Conservation (phyloP, 75 land plant genomes). For the Cryptomeria japonica region DNA sequence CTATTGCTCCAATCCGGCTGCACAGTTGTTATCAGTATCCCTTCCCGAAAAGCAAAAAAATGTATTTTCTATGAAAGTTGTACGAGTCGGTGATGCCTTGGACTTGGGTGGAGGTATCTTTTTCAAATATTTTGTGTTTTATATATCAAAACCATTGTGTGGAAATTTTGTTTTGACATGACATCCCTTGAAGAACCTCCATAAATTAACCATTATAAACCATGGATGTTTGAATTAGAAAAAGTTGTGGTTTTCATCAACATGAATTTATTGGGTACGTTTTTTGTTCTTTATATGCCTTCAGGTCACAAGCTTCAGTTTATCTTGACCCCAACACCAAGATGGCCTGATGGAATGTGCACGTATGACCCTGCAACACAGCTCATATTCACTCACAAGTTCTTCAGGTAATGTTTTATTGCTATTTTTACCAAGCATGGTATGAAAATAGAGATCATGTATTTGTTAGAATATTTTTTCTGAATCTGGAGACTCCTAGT, state of each 20-base stretch:
- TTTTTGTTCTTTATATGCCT: neutral
- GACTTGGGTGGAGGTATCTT: constrained; percentile 49
- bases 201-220: neutral
- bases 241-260: neutral
- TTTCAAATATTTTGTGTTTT: neutral
- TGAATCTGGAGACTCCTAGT: neutral
- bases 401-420: constrained; percentile 38
- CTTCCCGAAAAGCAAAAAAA: constrained; percentile 23
- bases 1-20: constrained; percentile 55
- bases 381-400: constrained; percentile 46
- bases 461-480: neutral
- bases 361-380: constrained; percentile 52
- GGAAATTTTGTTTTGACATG: neutral
- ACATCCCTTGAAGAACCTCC: neutral
- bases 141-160: neutral
- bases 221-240: neutral
- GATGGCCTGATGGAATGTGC: constrained; percentile 66
- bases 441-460: neutral
- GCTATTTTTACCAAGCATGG: neutral
- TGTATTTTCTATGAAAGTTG: constrained; percentile 19
- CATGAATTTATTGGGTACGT: neutral
- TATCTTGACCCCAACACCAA: constrained; percentile 45
- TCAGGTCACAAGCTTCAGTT: constrained; percentile 45
- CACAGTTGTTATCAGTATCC: constrained; percentile 35
- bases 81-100: constrained; percentile 33